phyloP scores from a whole-genome alignment of 2,329 filamentous ascomycete species.

The Diaporthe vexans region DNA sequence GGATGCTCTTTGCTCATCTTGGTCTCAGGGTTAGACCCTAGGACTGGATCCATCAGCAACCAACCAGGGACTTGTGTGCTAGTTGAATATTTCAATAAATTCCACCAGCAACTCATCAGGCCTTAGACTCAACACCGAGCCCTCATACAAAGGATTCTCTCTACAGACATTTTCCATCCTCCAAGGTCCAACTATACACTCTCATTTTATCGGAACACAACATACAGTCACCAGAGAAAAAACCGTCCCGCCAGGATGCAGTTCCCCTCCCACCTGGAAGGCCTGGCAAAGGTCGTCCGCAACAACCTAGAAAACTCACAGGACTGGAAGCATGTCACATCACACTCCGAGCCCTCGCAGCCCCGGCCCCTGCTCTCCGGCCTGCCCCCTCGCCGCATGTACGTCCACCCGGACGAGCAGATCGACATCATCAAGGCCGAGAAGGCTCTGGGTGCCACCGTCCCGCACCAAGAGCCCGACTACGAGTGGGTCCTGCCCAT shows the following conservation, averaged over 20 bases:
- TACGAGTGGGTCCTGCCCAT: conserved; percentile 84
- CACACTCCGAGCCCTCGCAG: conserved; percentile 65
- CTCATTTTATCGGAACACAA: neutral
- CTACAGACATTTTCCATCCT: neutral
- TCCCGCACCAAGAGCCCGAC: conserved; percentile 65
- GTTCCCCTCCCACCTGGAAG: conserved; percentile 46
- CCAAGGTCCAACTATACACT: neutral
- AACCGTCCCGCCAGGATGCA: conserved; percentile 44
- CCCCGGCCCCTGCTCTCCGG: conserved; percentile 78
- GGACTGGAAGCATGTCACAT: conserved; percentile 75
- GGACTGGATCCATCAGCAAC: neutral
- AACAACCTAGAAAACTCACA: conserved; percentile 83
- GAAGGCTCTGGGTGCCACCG: conserved; percentile 59
- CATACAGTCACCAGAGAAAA: neutral
- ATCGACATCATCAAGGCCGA: conserved; percentile 77
- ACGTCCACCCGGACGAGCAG: conserved; percentile 87
- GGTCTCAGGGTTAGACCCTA: conserved; percentile 17
- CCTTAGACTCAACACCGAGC: neutral
- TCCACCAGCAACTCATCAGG: neutral
- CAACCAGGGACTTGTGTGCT: neutral
- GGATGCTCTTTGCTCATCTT: too few species aligned
- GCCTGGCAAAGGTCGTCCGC: conserved; percentile 72
- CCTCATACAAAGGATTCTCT: too few species aligned
- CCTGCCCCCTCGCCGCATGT: conserved; percentile 79
- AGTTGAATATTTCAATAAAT: conserved; percentile 21